Base-by-base conservation (phyloP, 176 grass and related monocot species). In the Oropetium thomaeum region DNA sequence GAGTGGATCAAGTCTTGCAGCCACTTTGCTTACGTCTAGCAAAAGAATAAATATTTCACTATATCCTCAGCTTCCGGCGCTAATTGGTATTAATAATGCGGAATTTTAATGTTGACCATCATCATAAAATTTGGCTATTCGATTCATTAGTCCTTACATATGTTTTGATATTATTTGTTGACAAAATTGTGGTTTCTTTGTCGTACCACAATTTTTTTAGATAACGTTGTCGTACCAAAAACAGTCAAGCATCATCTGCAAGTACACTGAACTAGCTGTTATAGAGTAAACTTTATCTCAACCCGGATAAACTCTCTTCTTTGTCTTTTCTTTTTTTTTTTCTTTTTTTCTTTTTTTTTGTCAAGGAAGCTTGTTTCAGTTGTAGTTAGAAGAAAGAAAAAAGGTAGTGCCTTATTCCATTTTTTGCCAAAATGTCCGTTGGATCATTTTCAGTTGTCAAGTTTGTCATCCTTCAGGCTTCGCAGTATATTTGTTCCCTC, bases 371-470 rank as follows among this genome's bases (percentile, higher is more conserved):
- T n/a, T n/a, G n/a, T n/a, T n/a, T n/a, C n/a, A n/a, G n/a, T n/a
- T n/a, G n/a, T n/a, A n/a, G n/a, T n/a, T n/a, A 41, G 8, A 10
- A 15, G 15, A 44, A 15, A 1, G 4, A 15, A 44, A 47, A 47
- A 47, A 17, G 14, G 3, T 5, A 47, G 44, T 47, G 14, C 19
- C 19, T 14, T 47, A 10, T 41, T 43, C 11, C 11, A 14, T 43
- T 47, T 47, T 47, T 47, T 16, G 13, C 44, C 4, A 47, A 47
- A 15, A 5, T 17, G 58, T 44, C 10, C 3, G 29, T 37, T 28
- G 12, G 64, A 62, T 75, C 70, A 26, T 70, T 74, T 68, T 80
- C 70, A 75, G 26, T 32, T 22, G 41, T 60, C 69, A 68, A 85
- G 62, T 75, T 59, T 79, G 59, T 40, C 64, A 22, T n/a, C n/a